These are phyloP conservation scores for Saturnispora besseyi DNA, from an alignment of 805 yeast genomes.

Conservation along the genomic window DNA sequence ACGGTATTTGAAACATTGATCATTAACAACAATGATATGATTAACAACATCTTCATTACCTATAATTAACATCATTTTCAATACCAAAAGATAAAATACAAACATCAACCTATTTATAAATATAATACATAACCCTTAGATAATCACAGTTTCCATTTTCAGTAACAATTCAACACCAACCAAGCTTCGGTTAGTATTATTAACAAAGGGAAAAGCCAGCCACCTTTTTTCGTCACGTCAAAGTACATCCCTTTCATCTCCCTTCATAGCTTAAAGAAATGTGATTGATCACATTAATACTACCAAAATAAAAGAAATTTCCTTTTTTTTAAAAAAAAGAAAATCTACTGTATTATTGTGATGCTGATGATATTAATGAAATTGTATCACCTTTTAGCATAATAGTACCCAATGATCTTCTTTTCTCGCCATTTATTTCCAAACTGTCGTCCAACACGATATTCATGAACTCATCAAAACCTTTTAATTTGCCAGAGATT, in stretches of 20 bases:
- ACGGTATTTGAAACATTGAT: not conserved
- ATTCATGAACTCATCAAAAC: constrained; percentile 98
- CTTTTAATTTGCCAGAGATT: constrained; percentile 76
- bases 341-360: constrained; percentile 7
- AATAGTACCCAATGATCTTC: constrained; percentile 58
- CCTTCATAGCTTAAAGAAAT: not conserved
- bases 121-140: not conserved
- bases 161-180: not conserved
- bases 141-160: not conserved
- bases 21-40: not conserved
- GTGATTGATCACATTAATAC: constrained; percentile 7
- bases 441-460: constrained; percentile 49
- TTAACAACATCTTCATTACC: not conserved
- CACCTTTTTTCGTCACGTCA: not conserved
- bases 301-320: too few relatives aligned
- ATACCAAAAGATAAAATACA: not conserved
- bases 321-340: not conserved
- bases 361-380: constrained; percentile 52
- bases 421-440: constrained; percentile 47
- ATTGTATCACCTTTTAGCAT: constrained; percentile 91
- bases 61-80: not conserved
- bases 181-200: not conserved
- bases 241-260: too few relatives aligned
- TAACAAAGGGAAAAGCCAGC: not conserved
- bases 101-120: not conserved